A percentile compares a stretch with the other conserved stretches of the same genome.
phyloP scores from a whole-genome alignment of 164 flowering plant genomes.

The Liriodendron chinense region DNA sequence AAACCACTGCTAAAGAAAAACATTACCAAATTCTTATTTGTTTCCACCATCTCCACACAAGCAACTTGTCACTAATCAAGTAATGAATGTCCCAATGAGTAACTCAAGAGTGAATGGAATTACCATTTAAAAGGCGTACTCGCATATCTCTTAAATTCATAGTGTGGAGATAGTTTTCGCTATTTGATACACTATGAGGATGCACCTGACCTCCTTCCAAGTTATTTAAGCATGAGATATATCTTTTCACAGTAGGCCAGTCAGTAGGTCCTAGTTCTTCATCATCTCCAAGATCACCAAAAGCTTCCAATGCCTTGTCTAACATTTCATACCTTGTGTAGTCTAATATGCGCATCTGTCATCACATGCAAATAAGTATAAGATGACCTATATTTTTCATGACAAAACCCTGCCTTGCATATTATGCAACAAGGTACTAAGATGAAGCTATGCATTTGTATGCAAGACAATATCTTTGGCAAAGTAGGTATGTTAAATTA shows the following conservation, averaged over 20 bases:
- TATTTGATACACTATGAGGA: slow-evolving; percentile 55
- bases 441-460: neutral
- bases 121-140: slow-evolving; percentile 80
- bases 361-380: slow-evolving; percentile 9
- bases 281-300: slow-evolving; percentile 93
- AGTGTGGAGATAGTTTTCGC: slow-evolving; percentile 36
- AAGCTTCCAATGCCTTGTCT: slow-evolving; percentile 83
- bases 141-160: slow-evolving; percentile 75
- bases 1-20: too few relatives aligned
- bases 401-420: neutral
- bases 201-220: slow-evolving; percentile 53
- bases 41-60: neutral
- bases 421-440: neutral
- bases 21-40: too few relatives aligned
- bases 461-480: neutral
- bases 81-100: neutral
- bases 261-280: slow-evolving; percentile 96
- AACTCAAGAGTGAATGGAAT: slow-evolving; percentile 9
- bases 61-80: neutral
- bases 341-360: slow-evolving; percentile 72
- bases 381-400: neutral
- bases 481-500: neutral
- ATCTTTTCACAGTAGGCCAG: slow-evolving; percentile 86
- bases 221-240: slow-evolving; percentile 62
- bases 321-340: slow-evolving; percentile 85